A percentile compares a stretch with the other conserved stretches of the same genome.
Conservation (phyloP, 768 basidiomycete genomes). For the Hebeloma cylindrosporum region DNA sequence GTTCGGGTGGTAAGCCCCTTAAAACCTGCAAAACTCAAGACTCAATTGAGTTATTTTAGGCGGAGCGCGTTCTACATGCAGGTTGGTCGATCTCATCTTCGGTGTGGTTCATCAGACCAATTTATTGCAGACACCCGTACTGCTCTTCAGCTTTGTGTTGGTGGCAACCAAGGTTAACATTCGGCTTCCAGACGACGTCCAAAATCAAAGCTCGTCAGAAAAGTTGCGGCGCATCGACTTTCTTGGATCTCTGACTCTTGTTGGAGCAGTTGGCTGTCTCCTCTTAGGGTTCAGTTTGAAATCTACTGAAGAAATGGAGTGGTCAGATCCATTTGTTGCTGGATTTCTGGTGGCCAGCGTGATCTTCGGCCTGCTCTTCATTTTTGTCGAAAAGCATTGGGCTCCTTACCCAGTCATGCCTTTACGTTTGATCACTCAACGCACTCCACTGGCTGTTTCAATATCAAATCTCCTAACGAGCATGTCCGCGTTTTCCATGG, state of each 20-base stretch:
- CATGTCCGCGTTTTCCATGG: conserved; percentile 80
- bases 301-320: conserved; percentile 73
- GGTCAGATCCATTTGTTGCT: conserved; percentile 72
- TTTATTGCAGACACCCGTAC: conserved; percentile 63
- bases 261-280: conserved; percentile 64
- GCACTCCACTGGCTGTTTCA: conserved; percentile 82
- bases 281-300: conserved; percentile 79
- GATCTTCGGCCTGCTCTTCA: conserved; percentile 57
- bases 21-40: conserved; percentile 6
- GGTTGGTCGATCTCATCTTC: conserved; percentile 42
- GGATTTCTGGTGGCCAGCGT: conserved; percentile 61
- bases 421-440: conserved; percentile 67
- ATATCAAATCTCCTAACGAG: conserved; percentile 77
- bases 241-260: conserved; percentile 80
- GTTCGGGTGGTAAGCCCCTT: conserved; percentile 72
- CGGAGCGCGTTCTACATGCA: conserved; percentile 84
- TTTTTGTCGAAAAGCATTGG: conserved; percentile 76
- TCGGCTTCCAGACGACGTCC: conserved; percentile 62
- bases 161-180: conserved; percentile 81
- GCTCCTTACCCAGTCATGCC: conserved; percentile 91
- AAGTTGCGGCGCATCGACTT: conserved; percentile 83
- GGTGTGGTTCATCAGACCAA: conserved; percentile 10
- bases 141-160: conserved; percentile 68
- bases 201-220: conserved; percentile 54
- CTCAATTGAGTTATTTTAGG: conserved; percentile 44